phyloP scores from a whole-genome alignment of 208 protist species.

The Acanthamoeba culbertsoni region DNA sequence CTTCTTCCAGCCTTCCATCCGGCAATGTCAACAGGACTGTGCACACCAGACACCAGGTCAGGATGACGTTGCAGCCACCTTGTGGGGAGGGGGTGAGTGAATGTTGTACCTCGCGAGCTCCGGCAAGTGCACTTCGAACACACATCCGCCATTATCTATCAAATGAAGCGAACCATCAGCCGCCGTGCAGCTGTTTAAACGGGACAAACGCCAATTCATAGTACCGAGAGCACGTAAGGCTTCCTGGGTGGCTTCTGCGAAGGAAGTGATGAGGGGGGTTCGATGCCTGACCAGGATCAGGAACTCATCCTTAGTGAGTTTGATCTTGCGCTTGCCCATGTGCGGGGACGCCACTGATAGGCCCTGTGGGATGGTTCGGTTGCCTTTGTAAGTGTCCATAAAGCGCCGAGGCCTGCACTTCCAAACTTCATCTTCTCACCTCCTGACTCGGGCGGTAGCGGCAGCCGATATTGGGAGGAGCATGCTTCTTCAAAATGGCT shows the following conservation, averaged over 20 bases:
- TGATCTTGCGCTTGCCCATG: not conserved
- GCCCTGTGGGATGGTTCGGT: no score
- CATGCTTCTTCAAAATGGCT: constrained; percentile 14
- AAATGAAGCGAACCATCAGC: not conserved
- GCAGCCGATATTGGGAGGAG: constrained; percentile 9
- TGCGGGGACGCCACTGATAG: not conserved
- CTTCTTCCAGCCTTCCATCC: not conserved
- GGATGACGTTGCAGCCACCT: no score
- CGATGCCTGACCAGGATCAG: constrained; percentile 17
- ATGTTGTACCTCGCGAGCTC: not conserved
- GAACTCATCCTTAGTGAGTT: constrained; percentile 11
- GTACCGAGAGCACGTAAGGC: not conserved
- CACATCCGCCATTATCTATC: not conserved
- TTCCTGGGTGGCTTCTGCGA: not conserved
- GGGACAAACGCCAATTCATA: not conserved
- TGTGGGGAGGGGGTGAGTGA: not conserved
- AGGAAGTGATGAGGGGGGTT: not conserved
- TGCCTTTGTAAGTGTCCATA: no score
- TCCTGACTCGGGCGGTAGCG: constrained; percentile 22
- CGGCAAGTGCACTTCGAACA: not conserved
- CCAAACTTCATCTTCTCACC: no score
- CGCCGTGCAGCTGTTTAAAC: no score
- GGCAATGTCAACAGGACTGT: not conserved
- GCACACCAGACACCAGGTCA: no score
- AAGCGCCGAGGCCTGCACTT: no score